A percentile compares a stretch with the other conserved stretches of the same genome.
Evolutionary conservation across 1,139 yeast species (phyloP).

Genomic region (Debaryomycetaceae sp.): DNA sequence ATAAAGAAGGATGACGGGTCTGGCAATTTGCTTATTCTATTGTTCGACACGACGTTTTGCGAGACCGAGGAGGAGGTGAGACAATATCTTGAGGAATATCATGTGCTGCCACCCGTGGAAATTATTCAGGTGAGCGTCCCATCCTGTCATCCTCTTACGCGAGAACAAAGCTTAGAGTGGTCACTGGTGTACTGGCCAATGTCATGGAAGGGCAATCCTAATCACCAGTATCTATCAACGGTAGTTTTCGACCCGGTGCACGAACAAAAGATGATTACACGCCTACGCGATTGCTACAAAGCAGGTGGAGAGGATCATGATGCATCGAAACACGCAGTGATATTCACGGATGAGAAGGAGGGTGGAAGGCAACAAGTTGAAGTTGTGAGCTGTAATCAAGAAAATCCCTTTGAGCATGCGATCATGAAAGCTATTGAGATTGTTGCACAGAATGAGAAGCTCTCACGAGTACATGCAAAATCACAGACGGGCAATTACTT

Average conservation of each 20-base stretch:
- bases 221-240: slow-evolving; percentile 57
- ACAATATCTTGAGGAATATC: slow-evolving; percentile 4
- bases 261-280: slow-evolving; percentile 29
- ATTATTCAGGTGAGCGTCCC: slow-evolving; percentile 24
- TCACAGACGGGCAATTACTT: slow-evolving; percentile 40
- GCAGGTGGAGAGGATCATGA: neutral
- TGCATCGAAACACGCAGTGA: slow-evolving; percentile 2
- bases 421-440: slow-evolving; percentile 58
- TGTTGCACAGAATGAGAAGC: slow-evolving; percentile 43
- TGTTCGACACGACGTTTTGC: slow-evolving; percentile 17
- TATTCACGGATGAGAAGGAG: slow-evolving; percentile 13
- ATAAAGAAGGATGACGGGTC: slow-evolving; percentile 12
- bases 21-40: slow-evolving; percentile 11
- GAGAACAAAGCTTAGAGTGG: slow-evolving; percentile 57
- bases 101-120: neutral
- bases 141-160: slow-evolving; percentile 45
- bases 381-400: slow-evolving; percentile 7
- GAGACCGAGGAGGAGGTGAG: slow-evolving; percentile 7
- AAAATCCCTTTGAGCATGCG: slow-evolving; percentile 57
- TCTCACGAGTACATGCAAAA: too few species aligned
- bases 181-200: slow-evolving; percentile 69
- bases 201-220: slow-evolving; percentile 88
- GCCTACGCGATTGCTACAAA: slow-evolving; percentile 12
- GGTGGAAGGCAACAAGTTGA: slow-evolving; percentile 8
- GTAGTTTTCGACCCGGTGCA: slow-evolving; percentile 35